Evolutionary conservation across 75 land plant species (phyloP).

Genomic region (Pinus albicaulis): DNA sequence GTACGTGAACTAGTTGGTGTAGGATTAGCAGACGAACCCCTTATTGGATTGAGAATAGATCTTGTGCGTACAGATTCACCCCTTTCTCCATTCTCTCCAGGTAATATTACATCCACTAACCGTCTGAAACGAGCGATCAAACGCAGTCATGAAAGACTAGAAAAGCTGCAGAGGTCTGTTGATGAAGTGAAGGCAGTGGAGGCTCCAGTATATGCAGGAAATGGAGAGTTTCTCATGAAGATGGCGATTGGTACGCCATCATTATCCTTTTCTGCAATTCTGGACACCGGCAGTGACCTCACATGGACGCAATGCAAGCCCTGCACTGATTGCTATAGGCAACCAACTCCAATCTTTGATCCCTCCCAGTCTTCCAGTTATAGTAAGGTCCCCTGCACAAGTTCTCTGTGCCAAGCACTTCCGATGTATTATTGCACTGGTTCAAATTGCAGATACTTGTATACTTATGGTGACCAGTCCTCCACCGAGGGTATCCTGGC

Average conservation of each 20-base stretch:
- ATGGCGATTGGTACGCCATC: conserved; percentile 22
- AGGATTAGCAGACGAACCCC: no score
- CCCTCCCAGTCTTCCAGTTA: conserved; percentile 24
- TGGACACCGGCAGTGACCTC: conserved; percentile 36
- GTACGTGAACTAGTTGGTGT: no score
- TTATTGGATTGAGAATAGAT: background rate
- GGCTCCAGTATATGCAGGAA: background rate
- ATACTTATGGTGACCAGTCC: conserved; percentile 41
- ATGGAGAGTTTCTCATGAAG: conserved; percentile 20
- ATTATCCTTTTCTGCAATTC: background rate
- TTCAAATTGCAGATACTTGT: conserved; percentile 17
- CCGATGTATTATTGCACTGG: background rate
- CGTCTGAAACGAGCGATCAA: background rate
- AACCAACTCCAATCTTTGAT: conserved; percentile 20
- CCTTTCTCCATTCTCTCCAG: background rate
- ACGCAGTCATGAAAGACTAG: background rate
- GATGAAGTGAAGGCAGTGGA: background rate
- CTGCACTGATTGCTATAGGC: conserved; percentile 22
- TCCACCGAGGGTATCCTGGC: conserved; percentile 33
- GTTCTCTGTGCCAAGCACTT: conserved; percentile 9
- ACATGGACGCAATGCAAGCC: conserved; percentile 35
- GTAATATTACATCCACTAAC: background rate
- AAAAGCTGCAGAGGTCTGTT: background rate
- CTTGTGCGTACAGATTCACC: background rate
- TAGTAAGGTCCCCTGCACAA: conserved; percentile 9